phyloP scores from a whole-genome alignment of 2,329 filamentous ascomycete genomes.

The Sporothrix globosa region DNA sequence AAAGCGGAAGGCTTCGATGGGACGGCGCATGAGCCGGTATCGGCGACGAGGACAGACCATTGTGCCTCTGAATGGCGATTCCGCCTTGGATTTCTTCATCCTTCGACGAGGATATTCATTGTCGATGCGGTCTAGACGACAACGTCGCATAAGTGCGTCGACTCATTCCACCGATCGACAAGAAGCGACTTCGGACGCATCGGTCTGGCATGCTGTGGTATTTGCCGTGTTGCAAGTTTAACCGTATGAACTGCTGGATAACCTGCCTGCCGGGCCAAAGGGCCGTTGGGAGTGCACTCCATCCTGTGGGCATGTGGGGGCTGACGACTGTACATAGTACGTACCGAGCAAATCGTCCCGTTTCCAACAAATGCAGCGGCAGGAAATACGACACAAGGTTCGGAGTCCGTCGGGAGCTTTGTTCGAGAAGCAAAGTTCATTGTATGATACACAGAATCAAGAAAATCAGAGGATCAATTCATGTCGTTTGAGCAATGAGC shows the following conservation, averaged over 20 bases:
- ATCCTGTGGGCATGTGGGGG: not conserved
- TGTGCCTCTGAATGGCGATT: not conserved
- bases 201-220: not conserved
- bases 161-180: not conserved
- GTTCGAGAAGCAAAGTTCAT: not conserved
- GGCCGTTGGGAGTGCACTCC: not conserved
- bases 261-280: not conserved
- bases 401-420: constrained; percentile 31
- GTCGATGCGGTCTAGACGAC: not conserved
- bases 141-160: not conserved
- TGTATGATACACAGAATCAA: not conserved
- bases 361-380: constrained; percentile 18
- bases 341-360: not conserved
- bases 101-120: not conserved
- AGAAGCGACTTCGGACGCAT: constrained; percentile 7
- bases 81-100: not conserved
- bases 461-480: not conserved
- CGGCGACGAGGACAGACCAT: not conserved
- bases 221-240: not conserved
- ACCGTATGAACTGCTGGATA: not conserved
- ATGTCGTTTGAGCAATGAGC: not conserved
- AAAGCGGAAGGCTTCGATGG: not conserved
- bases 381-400: constrained; percentile 27
- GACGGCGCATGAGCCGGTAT: constrained; percentile 22
- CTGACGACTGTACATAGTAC: not conserved